These are phyloP conservation scores for Aspergillus sp. DNA, from an alignment of 2,329 filamentous ascomycete species.

Conservation along the genomic window DNA sequence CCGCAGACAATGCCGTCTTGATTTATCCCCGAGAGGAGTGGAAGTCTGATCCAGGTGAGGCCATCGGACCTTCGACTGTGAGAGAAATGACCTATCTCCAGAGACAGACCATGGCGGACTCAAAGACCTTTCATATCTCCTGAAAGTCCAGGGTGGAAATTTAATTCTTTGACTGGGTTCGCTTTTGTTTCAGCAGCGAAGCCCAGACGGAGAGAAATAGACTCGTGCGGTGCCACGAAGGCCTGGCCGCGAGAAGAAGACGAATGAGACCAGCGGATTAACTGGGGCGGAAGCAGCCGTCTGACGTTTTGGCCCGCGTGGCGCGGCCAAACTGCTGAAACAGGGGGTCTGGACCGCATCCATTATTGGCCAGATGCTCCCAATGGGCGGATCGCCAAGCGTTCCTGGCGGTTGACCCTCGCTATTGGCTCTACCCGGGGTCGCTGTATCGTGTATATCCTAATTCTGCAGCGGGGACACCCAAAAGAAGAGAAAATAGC, in stretches of 20 bases:
- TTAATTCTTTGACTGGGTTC: background rate
- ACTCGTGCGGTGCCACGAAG: constrained; percentile 4
- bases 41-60: background rate
- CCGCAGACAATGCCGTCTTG: background rate
- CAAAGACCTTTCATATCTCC: background rate
- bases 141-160: no score
- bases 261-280: background rate
- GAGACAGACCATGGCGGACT: background rate
- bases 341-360: background rate
- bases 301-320: constrained; percentile 10
- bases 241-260: background rate
- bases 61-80: background rate
- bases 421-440: background rate
- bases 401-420: background rate
- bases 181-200: background rate
- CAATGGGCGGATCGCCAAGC: background rate
- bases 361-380: constrained; percentile 1
- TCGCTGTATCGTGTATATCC: background rate
- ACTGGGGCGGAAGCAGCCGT: constrained; percentile 8
- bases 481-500: background rate
- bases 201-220: background rate
- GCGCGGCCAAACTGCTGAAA: constrained; percentile 1
- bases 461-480: background rate
- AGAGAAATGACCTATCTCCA: background rate
- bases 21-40: background rate